A percentile compares a stretch with the other conserved stretches of the same genome.
These are phyloP conservation scores for Rhodotorula sp. DNA, from an alignment of 1,284 basidiomycete genomes.

Conservation along the genomic window DNA sequence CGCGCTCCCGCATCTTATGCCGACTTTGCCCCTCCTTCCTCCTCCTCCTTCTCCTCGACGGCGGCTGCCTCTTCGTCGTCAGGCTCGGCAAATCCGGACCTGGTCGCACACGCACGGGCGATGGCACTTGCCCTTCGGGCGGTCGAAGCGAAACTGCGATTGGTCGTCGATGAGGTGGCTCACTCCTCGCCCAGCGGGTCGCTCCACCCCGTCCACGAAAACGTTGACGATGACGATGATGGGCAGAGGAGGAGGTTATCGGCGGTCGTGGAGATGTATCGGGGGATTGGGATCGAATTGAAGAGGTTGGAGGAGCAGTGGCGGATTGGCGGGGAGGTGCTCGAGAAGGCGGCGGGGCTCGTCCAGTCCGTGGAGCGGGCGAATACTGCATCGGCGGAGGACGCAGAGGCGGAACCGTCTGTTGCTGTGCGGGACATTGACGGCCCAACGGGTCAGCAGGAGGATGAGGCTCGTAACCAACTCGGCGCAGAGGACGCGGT, in stretches of 20 bases:
- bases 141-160: slow-evolving; percentile 12
- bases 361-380: background rate
- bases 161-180: background rate
- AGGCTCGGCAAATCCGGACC: background rate
- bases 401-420: background rate
- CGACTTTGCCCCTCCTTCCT: slow-evolving; percentile 7
- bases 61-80: background rate
- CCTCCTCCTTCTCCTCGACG: background rate
- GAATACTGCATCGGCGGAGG: too few species aligned
- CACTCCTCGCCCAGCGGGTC: background rate
- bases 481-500: slow-evolving; percentile 10
- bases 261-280: slow-evolving; percentile 4
- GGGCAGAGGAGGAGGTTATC: background rate
- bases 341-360: slow-evolving; percentile 1
- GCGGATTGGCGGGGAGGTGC: background rate
- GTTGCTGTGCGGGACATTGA: background rate
- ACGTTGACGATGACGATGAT: background rate
- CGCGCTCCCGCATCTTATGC: background rate
- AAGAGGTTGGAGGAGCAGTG: slow-evolving; percentile 9
- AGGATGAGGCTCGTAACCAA: background rate
- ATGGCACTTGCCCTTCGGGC: slow-evolving; percentile 9
- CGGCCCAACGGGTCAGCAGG: background rate
- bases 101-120: background rate
- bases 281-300: slow-evolving; percentile 14
- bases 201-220: too few species aligned